Evolutionary conservation across 2,329 filamentous ascomycete genomes (phyloP), one percentile per base, ranked within the genome.

Genomic region (Fusarium annulatum): DNA sequence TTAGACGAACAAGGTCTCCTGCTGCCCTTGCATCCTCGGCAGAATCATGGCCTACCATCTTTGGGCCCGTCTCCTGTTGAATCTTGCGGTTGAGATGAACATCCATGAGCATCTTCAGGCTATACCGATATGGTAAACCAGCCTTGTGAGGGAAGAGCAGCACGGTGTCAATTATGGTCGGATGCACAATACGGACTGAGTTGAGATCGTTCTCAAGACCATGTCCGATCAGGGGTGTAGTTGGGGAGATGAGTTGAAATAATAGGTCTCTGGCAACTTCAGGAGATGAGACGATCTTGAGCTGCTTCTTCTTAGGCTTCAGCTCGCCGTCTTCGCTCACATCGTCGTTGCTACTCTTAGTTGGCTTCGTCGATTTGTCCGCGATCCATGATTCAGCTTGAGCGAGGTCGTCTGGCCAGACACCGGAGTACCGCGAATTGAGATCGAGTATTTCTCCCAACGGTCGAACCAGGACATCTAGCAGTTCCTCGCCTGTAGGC

Each of bases 191-290:
- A 41, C 96, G 92, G 45, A 92, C 87, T 5, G 92, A 90, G 80
- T 97, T 98, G 62, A 99, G 88, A 78, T 99, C 96, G 79, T 99
- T 99, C 78, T 99, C 96, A 14, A 98, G 89, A 2, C 94, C 95
- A 81, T 99, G 96, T 1, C 96, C 96, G 52, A 99, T 93, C 2
- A 99, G 84, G 0, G 95, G 93, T 0, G 95, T 99, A 0, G 88
- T 84, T 0, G 94, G 93, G 3, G 91, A 88, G 56, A 99, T 87
- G 60, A 93, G 87, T 0, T 88, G 87, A 81, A 97, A 94, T 14
- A 99, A 88, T 0, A 98, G 86, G 3, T 90, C 86, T 14, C 96
- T 92, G 2, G 96, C 96, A 34, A 85, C 88, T 28, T 89, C 85
- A 0, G 95, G 95, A 0, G 93, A 95, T 2, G 90, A 85, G 14